Conservation (phyloP, 2,329 filamentous ascomycete genomes). For the Hypocrella siamensis region DNA sequence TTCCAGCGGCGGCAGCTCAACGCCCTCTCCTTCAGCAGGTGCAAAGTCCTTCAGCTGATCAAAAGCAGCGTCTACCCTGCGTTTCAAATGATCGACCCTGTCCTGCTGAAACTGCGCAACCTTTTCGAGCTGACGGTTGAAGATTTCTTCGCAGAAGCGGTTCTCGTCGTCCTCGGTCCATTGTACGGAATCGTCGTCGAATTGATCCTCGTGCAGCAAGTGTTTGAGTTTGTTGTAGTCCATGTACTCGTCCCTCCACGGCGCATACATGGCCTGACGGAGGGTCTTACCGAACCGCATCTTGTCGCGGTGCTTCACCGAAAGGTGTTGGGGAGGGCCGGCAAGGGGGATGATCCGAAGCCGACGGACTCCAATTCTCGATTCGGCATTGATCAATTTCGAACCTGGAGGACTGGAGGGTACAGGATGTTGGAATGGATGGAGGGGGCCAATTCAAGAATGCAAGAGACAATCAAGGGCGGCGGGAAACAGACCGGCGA, state of each 20-base stretch:
- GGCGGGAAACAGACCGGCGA: too few species aligned
- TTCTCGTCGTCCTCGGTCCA: slow-evolving; percentile 96
- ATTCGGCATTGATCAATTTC: too few species aligned
- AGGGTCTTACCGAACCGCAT: slow-evolving; percentile 96
- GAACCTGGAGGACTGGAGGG: too few species aligned
- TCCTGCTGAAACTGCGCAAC: slow-evolving; percentile 78
- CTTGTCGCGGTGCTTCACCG: too few species aligned
- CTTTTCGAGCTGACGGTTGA: slow-evolving; percentile 91
- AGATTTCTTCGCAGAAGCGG: slow-evolving; percentile 83
- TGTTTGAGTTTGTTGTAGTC: slow-evolving; percentile 90
- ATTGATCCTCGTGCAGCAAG: slow-evolving; percentile 63
- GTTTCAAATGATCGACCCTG: slow-evolving; percentile 45
- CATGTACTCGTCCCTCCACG: slow-evolving; percentile 90
- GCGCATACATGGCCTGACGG: slow-evolving; percentile 60
- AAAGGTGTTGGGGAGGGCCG: too few species aligned
- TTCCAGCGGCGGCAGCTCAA: slow-evolving; percentile 22
- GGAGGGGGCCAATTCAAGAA: too few species aligned
- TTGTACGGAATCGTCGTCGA: slow-evolving; percentile 42
- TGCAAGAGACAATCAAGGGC: too few species aligned
- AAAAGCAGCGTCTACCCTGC: slow-evolving; percentile 38
- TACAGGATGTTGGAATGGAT: too few species aligned
- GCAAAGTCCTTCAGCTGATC: slow-evolving; percentile 69
- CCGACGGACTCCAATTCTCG: too few species aligned
- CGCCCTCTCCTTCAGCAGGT: slow-evolving; percentile 27
- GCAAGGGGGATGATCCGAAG: too few species aligned